phyloP scores from a whole-genome alignment of 768 basidiomycete genomes.

The Serendipita sp. region DNA sequence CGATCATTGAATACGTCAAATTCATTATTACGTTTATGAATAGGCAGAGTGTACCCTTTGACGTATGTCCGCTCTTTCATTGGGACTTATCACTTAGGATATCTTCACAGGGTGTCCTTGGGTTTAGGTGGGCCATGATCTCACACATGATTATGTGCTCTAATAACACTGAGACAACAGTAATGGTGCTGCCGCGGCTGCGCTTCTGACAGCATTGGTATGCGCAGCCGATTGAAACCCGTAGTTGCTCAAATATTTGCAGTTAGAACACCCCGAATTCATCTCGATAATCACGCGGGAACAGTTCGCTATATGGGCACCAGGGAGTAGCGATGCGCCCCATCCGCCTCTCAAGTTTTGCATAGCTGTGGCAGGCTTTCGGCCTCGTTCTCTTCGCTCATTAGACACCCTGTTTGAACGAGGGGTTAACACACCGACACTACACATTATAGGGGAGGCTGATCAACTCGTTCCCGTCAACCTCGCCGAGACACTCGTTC shows the following conservation, averaged over 20 bases:
- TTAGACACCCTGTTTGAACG: slow-evolving; percentile 26
- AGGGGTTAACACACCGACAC: slow-evolving; percentile 38
- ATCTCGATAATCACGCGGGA: slow-evolving; percentile 34
- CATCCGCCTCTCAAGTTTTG: slow-evolving; percentile 32
- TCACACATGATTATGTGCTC: too few species aligned
- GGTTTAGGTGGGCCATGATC: slow-evolving; percentile 41
- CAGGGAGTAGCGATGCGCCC: not conserved
- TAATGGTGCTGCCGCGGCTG: slow-evolving; percentile 66
- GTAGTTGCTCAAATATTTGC: not conserved
- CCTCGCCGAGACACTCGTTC: slow-evolving; percentile 40
- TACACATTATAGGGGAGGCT: slow-evolving; percentile 54
- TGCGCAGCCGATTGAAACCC: too few species aligned
- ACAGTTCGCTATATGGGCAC: too few species aligned
- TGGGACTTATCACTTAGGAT: not conserved
- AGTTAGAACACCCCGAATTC: slow-evolving; percentile 43
- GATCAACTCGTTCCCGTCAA: slow-evolving; percentile 62
- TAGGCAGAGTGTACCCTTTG: slow-evolving; percentile 30
- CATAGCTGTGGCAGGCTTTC: slow-evolving; percentile 57
- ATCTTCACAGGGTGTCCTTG: slow-evolving; percentile 46
- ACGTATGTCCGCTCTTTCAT: slow-evolving; percentile 28
- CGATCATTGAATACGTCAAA: slow-evolving; percentile 39
- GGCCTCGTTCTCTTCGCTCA: slow-evolving; percentile 15
- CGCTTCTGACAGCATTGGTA: slow-evolving; percentile 51
- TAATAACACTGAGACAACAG: not conserved
- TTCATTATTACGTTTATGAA: slow-evolving; percentile 39